These are phyloP conservation scores for Saccharum spontaneum DNA, from an alignment of 176 grass and related monocot species.

Conservation along the genomic window DNA sequence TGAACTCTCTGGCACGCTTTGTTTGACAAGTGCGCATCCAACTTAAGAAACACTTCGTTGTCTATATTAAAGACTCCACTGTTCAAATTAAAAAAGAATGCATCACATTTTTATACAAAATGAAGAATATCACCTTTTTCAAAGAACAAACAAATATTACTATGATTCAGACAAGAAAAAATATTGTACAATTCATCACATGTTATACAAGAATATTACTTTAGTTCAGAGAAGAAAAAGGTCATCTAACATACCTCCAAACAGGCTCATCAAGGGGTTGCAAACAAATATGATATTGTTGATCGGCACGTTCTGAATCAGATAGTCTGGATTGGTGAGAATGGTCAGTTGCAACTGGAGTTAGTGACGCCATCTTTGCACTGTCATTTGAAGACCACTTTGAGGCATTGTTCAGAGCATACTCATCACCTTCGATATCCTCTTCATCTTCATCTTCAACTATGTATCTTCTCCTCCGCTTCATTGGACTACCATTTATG, in stretches of 20 bases:
- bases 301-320: constrained; percentile 15
- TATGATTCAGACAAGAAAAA: background rate
- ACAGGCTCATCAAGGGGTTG: constrained; percentile 37
- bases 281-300: constrained; percentile 3
- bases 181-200: background rate
- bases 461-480: constrained; percentile 38
- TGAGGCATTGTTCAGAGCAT: constrained; percentile 1
- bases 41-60: constrained; percentile 20
- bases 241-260: constrained; percentile 40
- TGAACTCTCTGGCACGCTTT: constrained; percentile 63
- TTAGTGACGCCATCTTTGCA: constrained; percentile 5
- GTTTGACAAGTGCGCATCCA: constrained; percentile 56
- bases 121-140: background rate
- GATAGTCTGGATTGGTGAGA: background rate
- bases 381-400: background rate
- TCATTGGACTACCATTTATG: background rate
- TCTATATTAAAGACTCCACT: constrained; percentile 69
- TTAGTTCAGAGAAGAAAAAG: background rate
- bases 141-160: background rate
- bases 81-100: constrained; percentile 22
- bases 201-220: background rate
- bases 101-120: constrained; percentile 27
- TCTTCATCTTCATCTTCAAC: constrained; percentile 22
- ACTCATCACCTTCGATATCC: background rate
- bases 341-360: background rate